phyloP scores from a whole-genome alignment of 495 filamentous ascomycete genomes.

The Lepidopterella palustris region DNA sequence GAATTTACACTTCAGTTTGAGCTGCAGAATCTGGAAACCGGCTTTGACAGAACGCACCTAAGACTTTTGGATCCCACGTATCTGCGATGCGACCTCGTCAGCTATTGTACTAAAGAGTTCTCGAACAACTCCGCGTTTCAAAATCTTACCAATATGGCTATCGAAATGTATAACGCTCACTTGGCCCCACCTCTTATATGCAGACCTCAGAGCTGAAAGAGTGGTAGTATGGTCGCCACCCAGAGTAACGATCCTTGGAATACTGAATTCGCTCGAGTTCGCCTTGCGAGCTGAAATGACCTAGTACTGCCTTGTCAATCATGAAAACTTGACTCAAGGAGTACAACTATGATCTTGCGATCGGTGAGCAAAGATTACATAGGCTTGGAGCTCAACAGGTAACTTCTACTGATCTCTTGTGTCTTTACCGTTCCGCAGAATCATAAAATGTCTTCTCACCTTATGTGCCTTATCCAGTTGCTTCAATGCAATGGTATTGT shows the following conservation, averaged over 20 bases:
- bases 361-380: too few species aligned
- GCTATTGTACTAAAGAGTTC: background rate
- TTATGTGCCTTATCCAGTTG: constrained; percentile 45
- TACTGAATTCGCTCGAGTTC: constrained; percentile 25
- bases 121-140: constrained; percentile 1
- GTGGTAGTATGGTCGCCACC: constrained; percentile 52
- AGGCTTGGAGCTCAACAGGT: too few species aligned
- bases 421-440: background rate
- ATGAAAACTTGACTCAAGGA: background rate
- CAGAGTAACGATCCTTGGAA: constrained; percentile 45
- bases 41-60: constrained; percentile 34
- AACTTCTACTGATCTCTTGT: background rate
- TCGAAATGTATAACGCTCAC: constrained; percentile 53
- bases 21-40: background rate
- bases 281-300: constrained; percentile 30
- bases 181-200: constrained; percentile 40
- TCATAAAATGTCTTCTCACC: constrained; percentile 25
- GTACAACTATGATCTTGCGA: too few species aligned
- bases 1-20: constrained; percentile 2
- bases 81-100: constrained; percentile 24
- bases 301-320: constrained; percentile 11
- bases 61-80: constrained; percentile 46
- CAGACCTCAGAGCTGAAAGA: constrained; percentile 43
- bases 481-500: constrained; percentile 48
- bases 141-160: constrained; percentile 41